These are phyloP conservation scores for Lentinula guzmanii DNA, from an alignment of 768 basidiomycete species.

Conservation along the genomic window DNA sequence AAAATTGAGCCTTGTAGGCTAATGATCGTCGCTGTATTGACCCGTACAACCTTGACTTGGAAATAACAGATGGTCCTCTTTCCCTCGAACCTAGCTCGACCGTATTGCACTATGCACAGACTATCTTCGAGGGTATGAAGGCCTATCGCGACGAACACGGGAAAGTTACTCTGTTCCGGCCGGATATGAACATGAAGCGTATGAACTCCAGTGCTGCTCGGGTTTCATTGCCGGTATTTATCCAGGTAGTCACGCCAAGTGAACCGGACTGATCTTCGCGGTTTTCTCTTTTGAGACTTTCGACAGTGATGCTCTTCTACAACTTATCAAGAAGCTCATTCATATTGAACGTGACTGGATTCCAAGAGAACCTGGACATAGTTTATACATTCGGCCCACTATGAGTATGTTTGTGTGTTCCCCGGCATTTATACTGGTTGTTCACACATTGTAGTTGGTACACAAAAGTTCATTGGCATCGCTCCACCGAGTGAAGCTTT, in stretches of 20 bases:
- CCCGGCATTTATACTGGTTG: neutral
- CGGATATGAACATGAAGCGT: constrained; percentile 96
- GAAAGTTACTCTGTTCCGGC: constrained; percentile 80
- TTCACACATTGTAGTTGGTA: constrained; percentile 57
- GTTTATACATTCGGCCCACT: constrained; percentile 65
- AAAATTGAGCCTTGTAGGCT: constrained; percentile 77
- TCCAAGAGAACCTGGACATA: constrained; percentile 81
- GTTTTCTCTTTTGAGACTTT: constrained; percentile 49
- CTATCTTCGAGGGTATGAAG: constrained; percentile 92
- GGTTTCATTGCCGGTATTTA: constrained; percentile 66
- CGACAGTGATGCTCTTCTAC: constrained; percentile 64
- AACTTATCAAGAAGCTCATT: constrained; percentile 84
- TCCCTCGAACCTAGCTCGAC: constrained; percentile 68
- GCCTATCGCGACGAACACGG: constrained; percentile 77
- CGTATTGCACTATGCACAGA: constrained; percentile 91
- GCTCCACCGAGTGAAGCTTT: constrained; percentile 73
- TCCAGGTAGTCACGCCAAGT: neutral
- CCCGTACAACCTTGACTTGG: neutral
- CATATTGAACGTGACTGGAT: constrained; percentile 87
- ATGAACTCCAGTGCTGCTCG: constrained; percentile 84
- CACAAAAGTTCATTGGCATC: constrained; percentile 64
- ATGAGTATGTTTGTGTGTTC: neutral
- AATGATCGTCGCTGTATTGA: neutral
- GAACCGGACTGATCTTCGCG: neutral
- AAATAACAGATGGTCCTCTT: constrained; percentile 58